Percentiles rank a stretch among this genome's conserved stretches.
These are phyloP conservation scores for Neurospora discreta DNA, from an alignment of 495 filamentous ascomycete species.

Conservation along the genomic window DNA sequence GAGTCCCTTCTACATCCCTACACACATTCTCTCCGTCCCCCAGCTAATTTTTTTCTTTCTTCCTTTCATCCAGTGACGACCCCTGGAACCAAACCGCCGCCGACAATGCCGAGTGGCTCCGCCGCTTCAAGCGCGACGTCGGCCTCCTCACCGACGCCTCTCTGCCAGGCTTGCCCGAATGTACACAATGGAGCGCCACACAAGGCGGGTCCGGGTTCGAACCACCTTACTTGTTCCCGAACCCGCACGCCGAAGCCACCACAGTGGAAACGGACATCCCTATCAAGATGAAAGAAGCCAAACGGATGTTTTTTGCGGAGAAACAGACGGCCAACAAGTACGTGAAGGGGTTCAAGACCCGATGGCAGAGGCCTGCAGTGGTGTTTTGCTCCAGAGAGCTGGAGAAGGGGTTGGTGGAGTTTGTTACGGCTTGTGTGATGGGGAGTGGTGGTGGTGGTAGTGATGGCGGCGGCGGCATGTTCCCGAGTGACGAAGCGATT, in stretches of 20 bases:
- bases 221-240: slow-evolving; percentile 29
- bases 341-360: slow-evolving; percentile 20
- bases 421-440: slow-evolving; percentile 14
- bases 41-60: neutral
- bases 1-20: slow-evolving; percentile 4
- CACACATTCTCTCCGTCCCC: neutral
- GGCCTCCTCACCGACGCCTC: slow-evolving; percentile 38
- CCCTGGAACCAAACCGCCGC: slow-evolving; percentile 67
- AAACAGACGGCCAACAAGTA: slow-evolving; percentile 29
- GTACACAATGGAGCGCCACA: slow-evolving; percentile 25
- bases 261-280: slow-evolving; percentile 8
- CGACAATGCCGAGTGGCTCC: slow-evolving; percentile 62
- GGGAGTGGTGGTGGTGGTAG: neutral
- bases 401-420: slow-evolving; percentile 33
- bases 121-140: slow-evolving; percentile 53
- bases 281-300: slow-evolving; percentile 20
- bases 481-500: slow-evolving; percentile 32
- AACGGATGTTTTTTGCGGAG: slow-evolving; percentile 25
- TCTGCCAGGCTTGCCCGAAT: slow-evolving; percentile 32
- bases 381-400: slow-evolving; percentile 45
- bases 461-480: slow-evolving; percentile 13
- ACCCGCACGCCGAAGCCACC: slow-evolving; percentile 13
- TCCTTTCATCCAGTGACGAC: slow-evolving; percentile 39
- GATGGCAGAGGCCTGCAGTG: slow-evolving; percentile 27
- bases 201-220: slow-evolving; percentile 39